phyloP scores from a whole-genome alignment of 2,329 filamentous ascomycete species.

The Graphiopsis chlorocephala region DNA sequence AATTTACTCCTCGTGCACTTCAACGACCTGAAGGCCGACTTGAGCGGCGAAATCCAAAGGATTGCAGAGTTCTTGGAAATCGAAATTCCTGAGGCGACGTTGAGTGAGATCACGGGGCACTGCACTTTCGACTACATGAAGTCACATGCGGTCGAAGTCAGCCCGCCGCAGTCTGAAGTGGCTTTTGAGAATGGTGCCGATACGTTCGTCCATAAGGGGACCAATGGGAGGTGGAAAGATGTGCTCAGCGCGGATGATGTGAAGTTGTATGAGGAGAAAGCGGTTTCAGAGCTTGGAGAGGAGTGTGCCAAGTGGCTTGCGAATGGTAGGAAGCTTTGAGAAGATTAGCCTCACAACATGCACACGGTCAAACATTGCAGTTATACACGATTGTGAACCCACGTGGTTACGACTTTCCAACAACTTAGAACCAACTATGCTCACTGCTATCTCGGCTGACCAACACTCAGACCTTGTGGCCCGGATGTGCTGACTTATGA shows the following conservation, averaged over 20 bases:
- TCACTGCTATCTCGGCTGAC: background rate
- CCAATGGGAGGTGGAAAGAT: constrained; percentile 5
- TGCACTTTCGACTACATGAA: constrained; percentile 4
- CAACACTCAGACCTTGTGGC: background rate
- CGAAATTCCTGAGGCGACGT: background rate
- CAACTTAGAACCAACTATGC: too few relatives aligned
- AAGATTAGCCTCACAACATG: background rate
- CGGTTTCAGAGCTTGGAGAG: background rate
- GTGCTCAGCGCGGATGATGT: background rate
- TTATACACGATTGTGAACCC: too few relatives aligned
- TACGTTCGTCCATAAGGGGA: background rate
- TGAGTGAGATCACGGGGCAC: background rate
- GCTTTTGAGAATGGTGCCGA: background rate
- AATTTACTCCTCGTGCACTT: constrained; percentile 1
- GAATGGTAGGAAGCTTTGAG: background rate
- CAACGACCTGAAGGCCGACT: background rate
- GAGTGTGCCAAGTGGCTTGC: constrained; percentile 1
- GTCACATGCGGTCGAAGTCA: background rate
- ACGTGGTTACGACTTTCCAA: too few relatives aligned
- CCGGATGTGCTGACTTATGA: background rate
- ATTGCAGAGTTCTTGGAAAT: constrained; percentile 3
- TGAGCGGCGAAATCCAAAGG: background rate
- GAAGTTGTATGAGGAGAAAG: background rate
- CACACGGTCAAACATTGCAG: background rate
- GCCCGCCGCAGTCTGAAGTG: background rate